A percentile compares a stretch with the other conserved stretches of the same genome.
Evolutionary conservation across 768 basidiomycete species (phyloP).

Genomic region (Arthromyces matolae): DNA sequence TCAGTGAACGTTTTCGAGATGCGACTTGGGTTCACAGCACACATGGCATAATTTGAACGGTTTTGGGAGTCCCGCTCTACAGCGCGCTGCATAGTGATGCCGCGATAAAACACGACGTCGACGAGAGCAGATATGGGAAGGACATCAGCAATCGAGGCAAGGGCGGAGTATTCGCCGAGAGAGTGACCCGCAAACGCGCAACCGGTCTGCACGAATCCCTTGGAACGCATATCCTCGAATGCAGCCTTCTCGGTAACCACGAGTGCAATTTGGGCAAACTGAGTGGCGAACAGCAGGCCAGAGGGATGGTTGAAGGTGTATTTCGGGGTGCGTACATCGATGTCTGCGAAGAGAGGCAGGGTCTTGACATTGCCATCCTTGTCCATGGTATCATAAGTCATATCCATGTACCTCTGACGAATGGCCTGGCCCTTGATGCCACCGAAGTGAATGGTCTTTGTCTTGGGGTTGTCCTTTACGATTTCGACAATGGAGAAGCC

Average conservation of each 20-base stretch:
- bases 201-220: conserved; percentile 89
- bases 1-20: conserved; percentile 95
- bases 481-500: conserved; percentile 99
- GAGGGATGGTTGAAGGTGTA: conserved; percentile 98
- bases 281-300: conserved; percentile 94
- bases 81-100: conserved; percentile 99
- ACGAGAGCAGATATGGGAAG: conserved; percentile 92
- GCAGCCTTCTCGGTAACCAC: conserved; percentile 98
- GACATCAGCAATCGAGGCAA: conserved; percentile 96
- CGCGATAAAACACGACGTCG: conserved; percentile 99
- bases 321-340: conserved; percentile 88
- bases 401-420: conserved; percentile 98
- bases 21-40: conserved; percentile 96
- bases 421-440: conserved; percentile 99
- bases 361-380: conserved; percentile 96
- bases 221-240: conserved; percentile 96
- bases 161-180: conserved; percentile 95
- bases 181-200: conserved; percentile 98
- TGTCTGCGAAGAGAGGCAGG: conserved; percentile 92
- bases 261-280: conserved; percentile 97
- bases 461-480: conserved; percentile 97
- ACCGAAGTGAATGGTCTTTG: conserved; percentile 98
- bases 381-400: conserved; percentile 97
- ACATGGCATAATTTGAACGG: conserved; percentile 97
- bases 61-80: conserved; percentile 93